These are phyloP conservation scores for Gaeumannomyces tritici DNA, from an alignment of 2,329 filamentous ascomycete genomes.

Conservation along the genomic window DNA sequence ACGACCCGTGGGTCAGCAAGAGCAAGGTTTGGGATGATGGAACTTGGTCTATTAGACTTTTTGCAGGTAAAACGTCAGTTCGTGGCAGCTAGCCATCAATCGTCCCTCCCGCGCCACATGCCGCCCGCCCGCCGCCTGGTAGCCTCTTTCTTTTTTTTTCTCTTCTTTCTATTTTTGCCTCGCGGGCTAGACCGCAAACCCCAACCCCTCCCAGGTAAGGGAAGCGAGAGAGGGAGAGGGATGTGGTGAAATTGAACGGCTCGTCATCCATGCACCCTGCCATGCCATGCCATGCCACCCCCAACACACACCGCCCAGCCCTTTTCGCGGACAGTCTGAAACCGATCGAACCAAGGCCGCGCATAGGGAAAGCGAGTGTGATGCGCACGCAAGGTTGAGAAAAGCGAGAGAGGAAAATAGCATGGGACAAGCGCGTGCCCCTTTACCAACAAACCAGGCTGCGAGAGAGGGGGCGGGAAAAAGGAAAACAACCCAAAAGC, in stretches of 20 bases:
- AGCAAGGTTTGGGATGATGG: not conserved
- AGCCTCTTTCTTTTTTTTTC: not conserved
- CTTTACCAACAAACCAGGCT: no score
- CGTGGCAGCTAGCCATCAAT: not conserved
- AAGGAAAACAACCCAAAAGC: no score
- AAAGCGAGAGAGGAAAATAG: no score
- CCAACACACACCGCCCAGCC: not conserved
- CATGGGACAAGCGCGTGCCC: no score
- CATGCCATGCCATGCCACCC: not conserved
- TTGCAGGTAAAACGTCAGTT: not conserved
- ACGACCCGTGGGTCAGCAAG: not conserved
- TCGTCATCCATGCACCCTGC: no score
- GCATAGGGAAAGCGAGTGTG: not conserved
- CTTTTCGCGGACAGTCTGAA: not conserved
- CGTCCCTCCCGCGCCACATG: no score
- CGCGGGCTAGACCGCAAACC: not conserved
- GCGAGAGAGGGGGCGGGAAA: no score
- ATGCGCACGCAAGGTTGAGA: not conserved
- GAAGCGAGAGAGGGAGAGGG: no score
- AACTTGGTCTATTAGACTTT: not conserved
- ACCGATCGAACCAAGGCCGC: not conserved
- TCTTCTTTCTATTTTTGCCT: not conserved
- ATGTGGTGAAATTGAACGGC: no score
- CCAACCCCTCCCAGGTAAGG: no score
- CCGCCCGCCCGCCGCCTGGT: no score